Evolutionary conservation across 2,329 filamentous ascomycete species (phyloP).

Genomic region (Pseudodiploospora longispora): DNA sequence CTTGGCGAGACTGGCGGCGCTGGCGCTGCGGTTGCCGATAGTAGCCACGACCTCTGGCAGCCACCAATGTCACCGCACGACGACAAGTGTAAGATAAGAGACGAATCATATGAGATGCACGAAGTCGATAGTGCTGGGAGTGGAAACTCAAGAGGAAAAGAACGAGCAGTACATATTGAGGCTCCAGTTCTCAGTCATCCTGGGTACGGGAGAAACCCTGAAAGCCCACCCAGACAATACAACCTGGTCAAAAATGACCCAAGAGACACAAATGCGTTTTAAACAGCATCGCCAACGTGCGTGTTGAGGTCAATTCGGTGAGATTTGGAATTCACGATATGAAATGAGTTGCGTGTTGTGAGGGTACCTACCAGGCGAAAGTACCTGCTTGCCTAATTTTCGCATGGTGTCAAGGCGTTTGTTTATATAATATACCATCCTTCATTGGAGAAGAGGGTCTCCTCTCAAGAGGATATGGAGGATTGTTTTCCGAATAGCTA

Average conservation of each 20-base stretch:
- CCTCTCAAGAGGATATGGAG: too few relatives aligned
- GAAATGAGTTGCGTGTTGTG: too few relatives aligned
- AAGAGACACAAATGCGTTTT: conserved; percentile 3
- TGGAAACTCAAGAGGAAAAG: conserved; percentile 8
- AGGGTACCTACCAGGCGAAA: too few relatives aligned
- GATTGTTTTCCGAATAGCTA: too few relatives aligned
- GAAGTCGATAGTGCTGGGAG: conserved; percentile 22
- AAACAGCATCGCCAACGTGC: neutral
- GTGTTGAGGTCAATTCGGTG: too few relatives aligned
- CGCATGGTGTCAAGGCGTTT: too few relatives aligned
- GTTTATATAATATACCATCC: too few relatives aligned
- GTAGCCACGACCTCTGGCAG: conserved; percentile 11
- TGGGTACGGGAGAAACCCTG: conserved; percentile 32
- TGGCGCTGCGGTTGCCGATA: neutral
- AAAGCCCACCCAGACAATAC: conserved; percentile 15
- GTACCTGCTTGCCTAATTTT: too few relatives aligned
- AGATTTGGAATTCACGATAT: too few relatives aligned
- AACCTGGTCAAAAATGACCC: conserved; percentile 6
- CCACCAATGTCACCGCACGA: conserved; percentile 12
- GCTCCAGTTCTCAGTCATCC: conserved; percentile 39
- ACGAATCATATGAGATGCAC: conserved; percentile 30
- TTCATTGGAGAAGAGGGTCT: too few relatives aligned
- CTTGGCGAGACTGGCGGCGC: neutral
- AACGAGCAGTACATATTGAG: conserved; percentile 17
- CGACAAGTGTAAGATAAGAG: conserved; percentile 33